Evolutionary conservation across 202 grass and related monocot species (phyloP).

Genomic region (Elaeis oleifera): DNA sequence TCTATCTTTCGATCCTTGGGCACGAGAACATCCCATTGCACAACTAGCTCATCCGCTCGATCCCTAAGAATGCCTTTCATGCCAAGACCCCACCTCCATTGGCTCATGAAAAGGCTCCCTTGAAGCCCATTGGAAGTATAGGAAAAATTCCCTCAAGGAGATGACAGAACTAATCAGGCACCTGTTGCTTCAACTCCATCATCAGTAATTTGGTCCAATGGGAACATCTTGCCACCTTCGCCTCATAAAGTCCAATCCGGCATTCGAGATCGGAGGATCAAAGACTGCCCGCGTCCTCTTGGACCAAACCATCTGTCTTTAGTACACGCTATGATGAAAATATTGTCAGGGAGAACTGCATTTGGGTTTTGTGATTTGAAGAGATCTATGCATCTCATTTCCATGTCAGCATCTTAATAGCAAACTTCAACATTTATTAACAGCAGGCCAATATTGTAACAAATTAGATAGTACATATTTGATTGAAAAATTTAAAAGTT

Average conservation of each 20-base stretch:
- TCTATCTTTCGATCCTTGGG: constrained; percentile 50
- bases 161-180: neutral
- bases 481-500: too few species aligned
- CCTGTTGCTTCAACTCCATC: neutral
- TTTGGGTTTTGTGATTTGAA: constrained; percentile 30
- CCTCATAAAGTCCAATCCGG: neutral
- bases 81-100: constrained; percentile 38
- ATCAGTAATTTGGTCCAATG: neutral
- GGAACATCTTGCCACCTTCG: neutral
- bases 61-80: constrained; percentile 63
- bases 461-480: too few species aligned
- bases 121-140: neutral
- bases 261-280: neutral
- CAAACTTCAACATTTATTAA: too few species aligned
- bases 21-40: constrained; percentile 70
- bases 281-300: neutral
- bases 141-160: neutral
- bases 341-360: constrained; percentile 28
- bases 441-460: too few species aligned
- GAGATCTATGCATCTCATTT: constrained; percentile 6
- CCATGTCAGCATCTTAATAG: too few species aligned
- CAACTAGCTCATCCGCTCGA: constrained; percentile 60
- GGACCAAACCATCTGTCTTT: neutral
- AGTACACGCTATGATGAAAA: neutral
- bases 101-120: neutral